Evolutionary conservation across 495 filamentous ascomycete species (phyloP), one percentile per base, ranked within the genome.

Genomic region (Aspergillus haitiensis): DNA sequence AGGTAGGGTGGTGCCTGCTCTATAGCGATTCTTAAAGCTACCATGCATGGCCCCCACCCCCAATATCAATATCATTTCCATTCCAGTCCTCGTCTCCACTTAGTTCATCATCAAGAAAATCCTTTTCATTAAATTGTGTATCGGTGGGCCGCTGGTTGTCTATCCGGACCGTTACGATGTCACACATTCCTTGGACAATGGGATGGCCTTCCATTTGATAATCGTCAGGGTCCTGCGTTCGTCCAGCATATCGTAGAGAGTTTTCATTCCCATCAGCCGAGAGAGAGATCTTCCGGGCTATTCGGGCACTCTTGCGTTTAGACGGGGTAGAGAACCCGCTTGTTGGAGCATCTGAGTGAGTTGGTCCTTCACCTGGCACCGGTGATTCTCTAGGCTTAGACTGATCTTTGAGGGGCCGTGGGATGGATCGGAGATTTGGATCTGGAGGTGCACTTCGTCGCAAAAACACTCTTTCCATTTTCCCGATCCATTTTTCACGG

Each of bases 61-160:
- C 62, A 10, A 65, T 32, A 35, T 76, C 70, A 33, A 66, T 55
- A 52, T 75, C 72, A 39, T 65, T 52, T 11, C 86, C 86, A 53
- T 83, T 77, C 91, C 91, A 96, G 53, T 95, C 91, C 58, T 91
- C 90, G 59, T 93, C 89, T 5, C 86, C 86, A 59, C 84, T 86
- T 1, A 72, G 65, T 56, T 90, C 87, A 11, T 77, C 76, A 61
- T 94, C 90, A 4, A 95, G 67, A 67, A 97, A 96, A 65, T 97
- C 89, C 10, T 81, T 80, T 74, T 93, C 92, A 18, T 81, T 82
- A 63, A 82, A 88, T 42, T 87, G 86, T n/a, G 75, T 78, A 63
- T 94, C 92, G 1, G 76, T 81, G 16, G 88, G 88, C 45, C 91
- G 85, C 64, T 89, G 84, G 69, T 95, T 93, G 67, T 96, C 92